Percentiles rank a stretch among this genome's conserved stretches.
These are phyloP conservation scores for Metroxylon sagu DNA, from an alignment of 176 grass and related monocot species.

Conservation along the genomic window DNA sequence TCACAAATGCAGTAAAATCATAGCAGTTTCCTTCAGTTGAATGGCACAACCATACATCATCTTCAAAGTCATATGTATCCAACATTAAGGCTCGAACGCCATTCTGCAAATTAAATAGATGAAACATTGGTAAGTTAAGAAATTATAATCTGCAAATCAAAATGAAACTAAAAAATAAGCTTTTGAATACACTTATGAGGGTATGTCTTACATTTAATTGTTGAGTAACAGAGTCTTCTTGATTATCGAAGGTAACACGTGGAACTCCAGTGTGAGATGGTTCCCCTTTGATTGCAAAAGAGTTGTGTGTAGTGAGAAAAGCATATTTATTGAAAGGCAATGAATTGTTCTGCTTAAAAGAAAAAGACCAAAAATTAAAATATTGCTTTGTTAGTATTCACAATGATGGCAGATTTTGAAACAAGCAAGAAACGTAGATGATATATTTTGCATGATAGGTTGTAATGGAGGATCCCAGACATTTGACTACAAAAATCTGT, in stretches of 20 bases:
- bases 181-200: too few species aligned
- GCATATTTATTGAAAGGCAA: conserved; percentile 97
- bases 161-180: too few species aligned
- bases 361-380: conserved; percentile 16
- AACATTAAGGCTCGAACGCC: conserved; percentile 86
- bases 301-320: conserved; percentile 87
- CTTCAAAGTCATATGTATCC: conserved; percentile 82
- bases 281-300: conserved; percentile 71
- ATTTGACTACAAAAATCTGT: too few species aligned
- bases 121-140: not conserved
- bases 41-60: conserved; percentile 86
- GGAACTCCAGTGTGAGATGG: conserved; percentile 82
- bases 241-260: conserved; percentile 74
- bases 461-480: too few species aligned
- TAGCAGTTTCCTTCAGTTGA: conserved; percentile 70
- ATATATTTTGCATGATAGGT: too few species aligned
- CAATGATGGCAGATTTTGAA: too few species aligned
- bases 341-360: conserved; percentile 58
- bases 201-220: conserved; percentile 53
- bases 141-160: too few species aligned
- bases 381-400: not conserved
- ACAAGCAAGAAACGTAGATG: too few species aligned
- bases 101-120: conserved; percentile 32
- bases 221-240: conserved; percentile 74
- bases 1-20: conserved; percentile 90